These are phyloP conservation scores for Mortierella sp. DNA, from an alignment of 371 early-diverging fungal species.

Conservation along the genomic window DNA sequence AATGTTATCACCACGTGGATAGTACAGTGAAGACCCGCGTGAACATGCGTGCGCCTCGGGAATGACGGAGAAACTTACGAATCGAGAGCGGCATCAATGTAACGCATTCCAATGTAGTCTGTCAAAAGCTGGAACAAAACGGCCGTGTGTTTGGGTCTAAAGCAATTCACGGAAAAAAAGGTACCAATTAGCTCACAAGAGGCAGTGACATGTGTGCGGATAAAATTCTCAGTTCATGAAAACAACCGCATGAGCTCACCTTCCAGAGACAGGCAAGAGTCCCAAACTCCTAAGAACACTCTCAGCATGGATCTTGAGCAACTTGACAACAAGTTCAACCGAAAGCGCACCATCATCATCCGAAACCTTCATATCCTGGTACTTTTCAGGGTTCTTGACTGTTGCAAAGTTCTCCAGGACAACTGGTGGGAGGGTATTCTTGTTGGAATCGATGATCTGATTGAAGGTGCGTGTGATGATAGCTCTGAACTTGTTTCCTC, in stretches of 20 bases:
- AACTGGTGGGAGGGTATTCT: slow-evolving; percentile 57
- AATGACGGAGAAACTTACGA: slow-evolving; percentile 65
- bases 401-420: slow-evolving; percentile 58
- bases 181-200: not conserved
- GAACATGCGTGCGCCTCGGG: not conserved
- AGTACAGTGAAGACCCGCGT: not conserved
- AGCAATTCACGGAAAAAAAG: not conserved
- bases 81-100: slow-evolving; percentile 87
- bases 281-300: slow-evolving; percentile 88
- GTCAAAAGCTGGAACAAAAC: slow-evolving; percentile 80
- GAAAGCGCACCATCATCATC: slow-evolving; percentile 76
- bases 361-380: slow-evolving; percentile 50
- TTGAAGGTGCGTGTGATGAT: slow-evolving; percentile 80
- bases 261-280: slow-evolving; percentile 77
- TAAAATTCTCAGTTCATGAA: not conserved
- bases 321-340: slow-evolving; percentile 68
- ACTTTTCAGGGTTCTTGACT: slow-evolving; percentile 56
- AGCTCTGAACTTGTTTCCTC: slow-evolving; percentile 72
- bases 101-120: slow-evolving; percentile 83
- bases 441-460: slow-evolving; percentile 73
- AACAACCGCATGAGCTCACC: slow-evolving; percentile 60
- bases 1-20: not conserved
- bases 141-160: slow-evolving; percentile 68
- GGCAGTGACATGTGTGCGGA: not conserved
- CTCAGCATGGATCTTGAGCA: slow-evolving; percentile 90